Evolutionary conservation across 805 yeast genomes (phyloP), one percentile per base, ranked within the genome.

Genomic region (Schizosaccharomyces cryophilus): DNA sequence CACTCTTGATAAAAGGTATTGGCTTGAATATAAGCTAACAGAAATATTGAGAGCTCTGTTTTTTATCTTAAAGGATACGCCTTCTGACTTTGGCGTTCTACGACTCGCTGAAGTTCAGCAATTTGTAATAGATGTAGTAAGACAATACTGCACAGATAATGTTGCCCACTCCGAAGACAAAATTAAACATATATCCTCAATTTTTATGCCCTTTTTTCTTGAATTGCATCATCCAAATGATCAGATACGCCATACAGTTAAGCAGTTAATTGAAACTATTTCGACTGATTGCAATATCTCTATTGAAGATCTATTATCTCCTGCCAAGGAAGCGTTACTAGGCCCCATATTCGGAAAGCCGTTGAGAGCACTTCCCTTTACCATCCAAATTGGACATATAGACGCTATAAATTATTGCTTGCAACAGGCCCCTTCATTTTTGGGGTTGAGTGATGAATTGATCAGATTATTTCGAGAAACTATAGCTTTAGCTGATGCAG

Each of bases 261-360:
- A 86, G 68, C 74, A 78, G 35, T 81, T 90, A 0, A 74, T 93
- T 64, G 69, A 74, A 26, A 80, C 80, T 1, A 74, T 94, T 19
- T 80, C 95, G 0, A 83, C 82, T 15, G 78, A 84, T 0, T 82
- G 95, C 0, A 74, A 74, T 1, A 82, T 83, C 15, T 79, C 94
- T 0, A 76, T 87, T 55, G 78, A 89, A 0, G 79, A 81, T 1
- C 78, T 94, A 66, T 82, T 94, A 71, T 80, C 82, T 5, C 89
- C 90, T 21, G 89, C 94, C 61, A 87, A 88, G 66, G 83, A 81
- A 58, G 80, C 89, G 29, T 73, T 94, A 35, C 73, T 93, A 56
- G 85, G 94, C 0, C 97, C 99, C 5, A 93, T 93, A 26, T 94
- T 93, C 74, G 95, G 95, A 3, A 93, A 93, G 69, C 99, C 99